These are phyloP conservation scores for Scutellaria minor DNA, from an alignment of 257 asterid genomes.

Conservation along the genomic window DNA sequence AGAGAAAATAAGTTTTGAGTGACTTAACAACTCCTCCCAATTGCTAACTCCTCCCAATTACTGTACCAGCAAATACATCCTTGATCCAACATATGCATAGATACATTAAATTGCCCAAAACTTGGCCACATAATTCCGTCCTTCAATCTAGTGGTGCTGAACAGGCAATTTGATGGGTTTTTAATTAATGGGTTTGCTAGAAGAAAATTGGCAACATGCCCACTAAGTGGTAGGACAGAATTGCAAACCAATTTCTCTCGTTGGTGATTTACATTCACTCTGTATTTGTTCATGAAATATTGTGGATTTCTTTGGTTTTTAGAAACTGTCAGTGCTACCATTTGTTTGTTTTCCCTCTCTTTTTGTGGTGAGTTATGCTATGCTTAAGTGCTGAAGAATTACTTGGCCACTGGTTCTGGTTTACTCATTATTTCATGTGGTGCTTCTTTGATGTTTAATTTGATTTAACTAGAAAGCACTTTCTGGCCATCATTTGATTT, in stretches of 20 bases:
- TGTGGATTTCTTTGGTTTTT: not conserved
- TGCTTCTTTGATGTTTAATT: slow-evolving; percentile 14
- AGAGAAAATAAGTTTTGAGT: not conserved
- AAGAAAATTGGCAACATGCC: slow-evolving; percentile 1
- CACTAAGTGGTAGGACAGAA: not conserved
- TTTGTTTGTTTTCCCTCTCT: not conserved
- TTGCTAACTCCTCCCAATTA: slow-evolving; percentile 8
- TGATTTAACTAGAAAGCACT: slow-evolving; percentile 25
- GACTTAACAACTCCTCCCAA: slow-evolving; percentile 3
- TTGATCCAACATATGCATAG: not conserved
- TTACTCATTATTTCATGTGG: not conserved
- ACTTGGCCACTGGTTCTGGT: not conserved
- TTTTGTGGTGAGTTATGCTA: slow-evolving; percentile 11
- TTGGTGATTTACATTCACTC: not conserved
- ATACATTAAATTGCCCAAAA: slow-evolving; percentile 10
- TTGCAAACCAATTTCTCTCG: slow-evolving; percentile 14
- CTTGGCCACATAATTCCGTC: not conserved
- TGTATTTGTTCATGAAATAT: not conserved
- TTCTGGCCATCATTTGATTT: not conserved
- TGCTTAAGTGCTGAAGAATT: not conserved
- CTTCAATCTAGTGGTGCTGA: not conserved
- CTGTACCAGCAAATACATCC: not conserved
- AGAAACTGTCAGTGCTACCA: not conserved
- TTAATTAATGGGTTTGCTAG: slow-evolving; percentile 4
- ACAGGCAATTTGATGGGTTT: slow-evolving; percentile 8